These are phyloP conservation scores for Ascoidea tarda DNA, from an alignment of 805 yeast species.

Conservation along the genomic window DNA sequence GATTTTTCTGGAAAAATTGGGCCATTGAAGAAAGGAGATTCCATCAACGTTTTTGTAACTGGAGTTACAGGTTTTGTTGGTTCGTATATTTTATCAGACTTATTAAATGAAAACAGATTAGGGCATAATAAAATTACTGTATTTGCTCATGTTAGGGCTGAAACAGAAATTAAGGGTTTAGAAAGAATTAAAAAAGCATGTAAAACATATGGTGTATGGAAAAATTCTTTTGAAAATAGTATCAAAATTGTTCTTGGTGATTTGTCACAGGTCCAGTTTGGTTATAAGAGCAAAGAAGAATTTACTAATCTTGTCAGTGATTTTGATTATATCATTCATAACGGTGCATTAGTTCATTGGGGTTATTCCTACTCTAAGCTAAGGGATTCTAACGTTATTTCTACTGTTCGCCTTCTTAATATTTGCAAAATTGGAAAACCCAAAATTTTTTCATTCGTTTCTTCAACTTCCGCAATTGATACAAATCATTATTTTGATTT, in stretches of 20 bases:
- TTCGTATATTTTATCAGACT: constrained; percentile 68
- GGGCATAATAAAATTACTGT: constrained; percentile 31
- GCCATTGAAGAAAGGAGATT: constrained; percentile 20
- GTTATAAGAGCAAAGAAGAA: constrained; percentile 22
- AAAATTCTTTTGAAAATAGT: constrained; percentile 28
- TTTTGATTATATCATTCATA: constrained; percentile 80
- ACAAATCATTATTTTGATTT: constrained; percentile 65
- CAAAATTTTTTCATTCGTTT: constrained; percentile 79
- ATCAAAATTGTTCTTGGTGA: constrained; percentile 77
- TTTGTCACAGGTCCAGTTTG: constrained; percentile 59
- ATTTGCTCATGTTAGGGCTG: constrained; percentile 87
- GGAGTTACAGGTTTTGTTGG: constrained; percentile 98
- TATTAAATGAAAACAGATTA: constrained; percentile 39
- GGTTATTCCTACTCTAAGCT: constrained; percentile 85
- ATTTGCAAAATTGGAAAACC: constrained; percentile 70
- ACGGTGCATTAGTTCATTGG: constrained; percentile 99
- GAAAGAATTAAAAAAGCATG: constrained; percentile 68
- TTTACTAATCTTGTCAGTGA: constrained; percentile 27
- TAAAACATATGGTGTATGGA: constrained; percentile 70
- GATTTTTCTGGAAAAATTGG: constrained; percentile 29
- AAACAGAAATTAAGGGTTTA: constrained; percentile 49
- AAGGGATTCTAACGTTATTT: constrained; percentile 85
- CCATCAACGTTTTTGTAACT: constrained; percentile 65
- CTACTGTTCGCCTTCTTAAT: constrained; percentile 74
- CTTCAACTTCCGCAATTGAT: constrained; percentile 90